A percentile compares a stretch with the other conserved stretches of the same genome.
Conservation (phyloP, 176 grass and related monocot genomes). For the Avena insularis region DNA sequence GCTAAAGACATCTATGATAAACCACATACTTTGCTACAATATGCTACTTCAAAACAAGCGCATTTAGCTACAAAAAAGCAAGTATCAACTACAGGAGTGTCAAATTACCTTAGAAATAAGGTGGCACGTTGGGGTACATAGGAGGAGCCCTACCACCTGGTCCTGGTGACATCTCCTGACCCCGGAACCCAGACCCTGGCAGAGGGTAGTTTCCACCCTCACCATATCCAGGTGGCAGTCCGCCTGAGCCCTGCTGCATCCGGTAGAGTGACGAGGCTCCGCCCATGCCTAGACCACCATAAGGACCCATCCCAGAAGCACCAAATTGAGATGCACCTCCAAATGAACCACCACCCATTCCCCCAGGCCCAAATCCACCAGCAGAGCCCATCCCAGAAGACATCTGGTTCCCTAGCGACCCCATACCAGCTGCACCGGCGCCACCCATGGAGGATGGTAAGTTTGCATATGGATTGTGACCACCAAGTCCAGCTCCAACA, state of each 20-base stretch:
- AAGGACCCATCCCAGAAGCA: constrained; percentile 64
- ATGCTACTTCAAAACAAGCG: constrained; percentile 27
- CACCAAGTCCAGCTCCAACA: constrained; percentile 41
- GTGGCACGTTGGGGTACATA: constrained; percentile 77
- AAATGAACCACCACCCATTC: constrained; percentile 63
- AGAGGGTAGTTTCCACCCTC: constrained; percentile 74
- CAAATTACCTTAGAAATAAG: constrained; percentile 92
- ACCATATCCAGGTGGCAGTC: constrained; percentile 59
- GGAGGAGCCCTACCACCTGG: constrained; percentile 60
- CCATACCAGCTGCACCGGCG: constrained; percentile 54
- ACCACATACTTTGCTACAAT: constrained; percentile 3
- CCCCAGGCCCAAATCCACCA: constrained; percentile 55
- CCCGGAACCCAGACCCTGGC: constrained; percentile 59
- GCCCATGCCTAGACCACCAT: constrained; percentile 67
- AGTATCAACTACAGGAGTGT: not conserved
- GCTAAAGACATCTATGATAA: constrained; percentile 8
- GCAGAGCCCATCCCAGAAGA: constrained; percentile 48
- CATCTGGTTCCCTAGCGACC: constrained; percentile 61
- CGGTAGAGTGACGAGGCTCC: constrained; percentile 62
- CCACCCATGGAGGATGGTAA: constrained; percentile 68
- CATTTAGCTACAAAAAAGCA: not conserved
- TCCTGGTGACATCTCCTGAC: constrained; percentile 76
- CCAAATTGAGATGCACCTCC: constrained; percentile 69
- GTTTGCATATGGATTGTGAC: constrained; percentile 60
- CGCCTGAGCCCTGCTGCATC: constrained; percentile 60